Evolutionary conservation across 495 filamentous ascomycete genomes (phyloP), one percentile per base, ranked within the genome.

Genomic region (Articulospora tetracladia): DNA sequence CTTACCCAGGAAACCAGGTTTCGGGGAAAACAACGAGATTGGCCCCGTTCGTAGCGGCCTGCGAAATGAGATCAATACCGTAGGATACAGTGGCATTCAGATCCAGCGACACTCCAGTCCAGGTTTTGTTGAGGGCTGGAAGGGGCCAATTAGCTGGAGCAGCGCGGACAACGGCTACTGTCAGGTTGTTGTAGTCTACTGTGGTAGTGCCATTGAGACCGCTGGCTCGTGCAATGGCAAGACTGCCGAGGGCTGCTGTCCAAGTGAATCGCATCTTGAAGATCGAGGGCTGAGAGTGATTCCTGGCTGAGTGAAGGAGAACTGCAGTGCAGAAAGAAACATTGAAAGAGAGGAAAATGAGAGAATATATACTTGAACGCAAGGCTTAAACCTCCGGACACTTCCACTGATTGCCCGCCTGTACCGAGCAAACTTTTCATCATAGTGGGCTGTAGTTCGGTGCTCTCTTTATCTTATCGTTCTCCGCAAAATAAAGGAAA

Each of bases 11-110:
- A 26, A 50, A 50, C 47, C 47, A 50, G 20, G 25, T 25, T 22
- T 50, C 47, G 11, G 47, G 47, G 47, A 50, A 50, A 12, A 50
- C 47, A 50, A 50, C 25, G 2, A 50, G 47, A 25, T 50, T 50
- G 6, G 47, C 47, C 12, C 47, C 47, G n/a, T 50, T 50, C n/a
- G 47, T 3, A 25, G 47, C 47, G 12, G 47, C 47, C 25, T 50
- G 4, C 25, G 8, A 12, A 22, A 50, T 50, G 11, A 50, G 25
- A 26, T 27, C 47, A 12, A 25, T 27, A 22, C 22, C 47, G 11
- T 50, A 24, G 10, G 47, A 8, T 24, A 50, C 47, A 6, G 47
- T 50, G 17, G 47, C 47, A 50, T 50, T 50, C 6, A 50, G 47
- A n/a, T 50, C 47, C 6, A 50, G 25, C 2, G 20, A 12, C 2